Evolutionary conservation across 2,329 filamentous ascomycete genomes (phyloP).

Genomic region (Exserohilum turcica): DNA sequence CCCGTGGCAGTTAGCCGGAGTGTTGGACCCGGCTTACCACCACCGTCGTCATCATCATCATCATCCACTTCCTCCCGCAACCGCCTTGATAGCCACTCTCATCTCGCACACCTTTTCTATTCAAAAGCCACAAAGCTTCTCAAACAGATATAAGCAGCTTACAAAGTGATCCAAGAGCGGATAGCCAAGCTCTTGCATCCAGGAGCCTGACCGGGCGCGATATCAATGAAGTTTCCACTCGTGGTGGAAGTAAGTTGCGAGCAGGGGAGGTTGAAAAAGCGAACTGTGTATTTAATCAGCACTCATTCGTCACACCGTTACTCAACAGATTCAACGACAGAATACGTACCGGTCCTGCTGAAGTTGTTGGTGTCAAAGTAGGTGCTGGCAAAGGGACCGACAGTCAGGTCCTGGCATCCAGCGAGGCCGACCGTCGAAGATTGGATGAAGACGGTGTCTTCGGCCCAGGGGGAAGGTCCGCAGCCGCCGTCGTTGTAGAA

Average conservation of each 20-base stretch:
- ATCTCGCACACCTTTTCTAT: background rate
- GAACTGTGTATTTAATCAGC: conserved; percentile 1
- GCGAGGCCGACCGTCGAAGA: background rate
- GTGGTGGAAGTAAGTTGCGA: conserved; percentile 1
- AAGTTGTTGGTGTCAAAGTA: conserved; percentile 15
- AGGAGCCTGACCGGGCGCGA: conserved; percentile 4
- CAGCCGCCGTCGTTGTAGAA: conserved; percentile 13
- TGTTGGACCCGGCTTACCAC: conserved; percentile 12
- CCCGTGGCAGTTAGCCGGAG: background rate
- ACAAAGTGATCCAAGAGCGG: conserved; percentile 11
- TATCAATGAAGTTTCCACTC: conserved; percentile 12
- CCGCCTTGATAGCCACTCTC: background rate
- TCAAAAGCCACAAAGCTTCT: no score
- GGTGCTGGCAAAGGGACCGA: conserved; percentile 11
- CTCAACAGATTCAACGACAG: background rate
- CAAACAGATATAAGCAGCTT: background rate
- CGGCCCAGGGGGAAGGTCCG: conserved; percentile 5
- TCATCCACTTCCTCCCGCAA: background rate
- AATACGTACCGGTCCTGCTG: conserved; percentile 2
- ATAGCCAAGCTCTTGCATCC: conserved; percentile 11
- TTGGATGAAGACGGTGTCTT: conserved; percentile 18
- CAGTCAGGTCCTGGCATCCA: conserved; percentile 11
- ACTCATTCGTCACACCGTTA: background rate
- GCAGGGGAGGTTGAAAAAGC: conserved; percentile 14
- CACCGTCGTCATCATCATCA: no score